Conservation (phyloP, 768 basidiomycete genomes). For the Cantharellus cinnabarinus region DNA sequence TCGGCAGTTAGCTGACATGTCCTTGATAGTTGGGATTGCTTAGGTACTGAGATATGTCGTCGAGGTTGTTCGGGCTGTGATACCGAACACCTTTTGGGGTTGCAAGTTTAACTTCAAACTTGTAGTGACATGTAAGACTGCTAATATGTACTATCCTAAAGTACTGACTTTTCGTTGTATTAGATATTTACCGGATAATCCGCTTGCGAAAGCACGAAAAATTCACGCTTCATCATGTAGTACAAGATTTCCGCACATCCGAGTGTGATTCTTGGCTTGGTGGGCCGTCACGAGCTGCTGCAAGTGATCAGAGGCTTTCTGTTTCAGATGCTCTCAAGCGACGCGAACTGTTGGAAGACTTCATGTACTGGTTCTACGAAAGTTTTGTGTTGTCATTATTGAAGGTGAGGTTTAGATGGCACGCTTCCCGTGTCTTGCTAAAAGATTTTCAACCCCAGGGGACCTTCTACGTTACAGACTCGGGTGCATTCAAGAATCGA, state of each 20-base stretch:
- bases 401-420: constrained; percentile 29
- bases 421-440: background rate
- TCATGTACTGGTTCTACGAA: constrained; percentile 89
- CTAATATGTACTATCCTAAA: background rate
- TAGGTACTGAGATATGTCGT: constrained; percentile 55
- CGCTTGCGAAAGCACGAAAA: constrained; percentile 63
- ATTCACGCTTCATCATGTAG: constrained; percentile 46
- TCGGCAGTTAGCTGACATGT: constrained; percentile 48
- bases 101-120: constrained; percentile 39
- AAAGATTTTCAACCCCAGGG: constrained; percentile 31
- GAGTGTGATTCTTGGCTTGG: constrained; percentile 51
- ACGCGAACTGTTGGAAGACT: constrained; percentile 65
- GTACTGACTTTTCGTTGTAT: background rate
- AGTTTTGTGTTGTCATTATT: constrained; percentile 62
- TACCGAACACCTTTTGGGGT: constrained; percentile 69
- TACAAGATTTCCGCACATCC: constrained; percentile 55
- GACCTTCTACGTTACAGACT: constrained; percentile 86
- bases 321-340: constrained; percentile 56
- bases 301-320: constrained; percentile 19
- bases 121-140: constrained; percentile 32
- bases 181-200: constrained; percentile 63
- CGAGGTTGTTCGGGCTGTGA: constrained; percentile 41
- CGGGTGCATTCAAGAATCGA: constrained; percentile 61
- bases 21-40: constrained; percentile 32
- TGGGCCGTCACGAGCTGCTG: background rate